Base-by-base conservation (phyloP, 352 stramenopile genomes). In the Stramenopiles sp. region DNA sequence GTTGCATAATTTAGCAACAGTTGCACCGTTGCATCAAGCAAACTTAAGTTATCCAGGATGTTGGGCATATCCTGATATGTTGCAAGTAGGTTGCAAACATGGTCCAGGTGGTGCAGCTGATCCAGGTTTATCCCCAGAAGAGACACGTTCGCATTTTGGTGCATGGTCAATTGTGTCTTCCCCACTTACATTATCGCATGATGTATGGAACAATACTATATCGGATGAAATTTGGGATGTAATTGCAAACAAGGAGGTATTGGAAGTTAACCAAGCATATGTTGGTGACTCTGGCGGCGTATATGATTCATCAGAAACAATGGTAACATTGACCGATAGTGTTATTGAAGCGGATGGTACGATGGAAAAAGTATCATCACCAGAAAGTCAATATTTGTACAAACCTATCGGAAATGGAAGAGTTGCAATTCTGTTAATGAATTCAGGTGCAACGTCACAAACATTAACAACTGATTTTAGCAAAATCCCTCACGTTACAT, bases 21-120 rank as follows among this genome's bases (percentile, higher is more conserved):
- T 33, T 6, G 32, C 38, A 30, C 43, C 32, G 27, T 83, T 81
- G 31, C 32, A 80, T 38, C 63, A 43, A 20, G 43, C 63, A n/a
- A 20, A 33, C 27, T 43, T 84, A 6, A 83, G 78, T 7, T 73
- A 80, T 6, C 84, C 85, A 13, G 85, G 85, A 13, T 87, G 84
- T 78, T 88, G 83, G 83, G 83, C 83, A 0, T 86, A 83, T 74
- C 79, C 82, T 63, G 83, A 86, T 69, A 85, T 86, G 82, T 78
- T 85, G 53, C 81, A 85, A 65, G 82, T 85, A 0, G 83, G 83
- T 6, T n/a, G n/a, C n/a, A 32, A 63, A 29, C 32, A 30, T 23
- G 30, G 20, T n/a, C 30, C 27, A 29, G 6, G 0, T 7, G 6
- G 31, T 38, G 13, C 4, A 20, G 13, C 4, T 33, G 65, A 31